Percentiles rank a stretch among this genome's conserved stretches.
Conservation (phyloP, 768 basidiomycete species). For the Lactarius hengduanensis region DNA sequence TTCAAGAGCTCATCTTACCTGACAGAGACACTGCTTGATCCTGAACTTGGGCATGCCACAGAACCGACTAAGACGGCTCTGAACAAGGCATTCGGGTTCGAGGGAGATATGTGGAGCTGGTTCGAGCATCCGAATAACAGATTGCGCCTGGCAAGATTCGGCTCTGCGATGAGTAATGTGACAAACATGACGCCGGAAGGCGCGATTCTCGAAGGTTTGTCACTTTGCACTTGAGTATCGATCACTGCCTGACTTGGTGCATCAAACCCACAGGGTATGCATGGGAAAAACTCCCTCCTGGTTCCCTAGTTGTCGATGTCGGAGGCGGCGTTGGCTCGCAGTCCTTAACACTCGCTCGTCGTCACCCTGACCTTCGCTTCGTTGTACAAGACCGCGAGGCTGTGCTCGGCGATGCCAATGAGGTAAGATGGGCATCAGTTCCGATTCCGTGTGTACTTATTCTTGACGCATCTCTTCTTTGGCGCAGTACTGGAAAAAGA, state of each 20-base stretch:
- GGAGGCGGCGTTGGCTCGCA: not conserved
- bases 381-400: not conserved
- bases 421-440: not conserved
- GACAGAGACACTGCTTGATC: conserved; percentile 37
- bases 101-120: not conserved
- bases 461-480: not conserved
- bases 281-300: not conserved
- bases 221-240: not conserved
- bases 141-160: not conserved
- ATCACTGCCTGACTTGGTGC: not conserved
- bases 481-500: not conserved
- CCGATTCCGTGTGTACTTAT: not conserved
- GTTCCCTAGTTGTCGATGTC: not conserved
- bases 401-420: not conserved
- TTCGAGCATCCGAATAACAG: not conserved
- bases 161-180: no score
- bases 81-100: not conserved
- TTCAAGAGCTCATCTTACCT: conserved; percentile 37
- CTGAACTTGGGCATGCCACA: conserved; percentile 22
- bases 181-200: not conserved
- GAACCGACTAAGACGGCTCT: not conserved
- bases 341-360: not conserved
- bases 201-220: conserved; percentile 8
- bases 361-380: not conserved
- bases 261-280: not conserved